Conservation (phyloP, 1,139 yeast genomes). For the Debaryomyces singareniensis region DNA sequence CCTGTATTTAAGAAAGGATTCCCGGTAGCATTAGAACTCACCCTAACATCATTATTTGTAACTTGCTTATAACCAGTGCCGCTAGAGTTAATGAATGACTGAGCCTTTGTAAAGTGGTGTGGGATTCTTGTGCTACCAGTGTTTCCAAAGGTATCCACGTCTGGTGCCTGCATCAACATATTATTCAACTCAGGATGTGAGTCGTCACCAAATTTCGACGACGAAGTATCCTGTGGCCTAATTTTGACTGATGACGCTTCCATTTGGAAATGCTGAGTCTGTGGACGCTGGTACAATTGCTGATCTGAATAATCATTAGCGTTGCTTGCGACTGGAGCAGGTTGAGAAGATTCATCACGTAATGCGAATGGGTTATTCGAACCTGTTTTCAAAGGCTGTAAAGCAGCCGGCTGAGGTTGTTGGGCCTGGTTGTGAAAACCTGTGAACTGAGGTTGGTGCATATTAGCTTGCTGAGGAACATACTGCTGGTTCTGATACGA, state of each 20-base stretch:
- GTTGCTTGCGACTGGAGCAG: conserved; percentile 16
- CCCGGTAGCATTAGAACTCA: conserved; percentile 42
- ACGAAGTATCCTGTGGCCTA: conserved; percentile 26
- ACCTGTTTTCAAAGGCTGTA: conserved; percentile 68
- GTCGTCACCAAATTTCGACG: conserved; percentile 44
- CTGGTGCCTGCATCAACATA: conserved; percentile 80
- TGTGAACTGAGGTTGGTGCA: conserved; percentile 29
- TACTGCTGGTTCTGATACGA: conserved; percentile 17
- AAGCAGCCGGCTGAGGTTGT: conserved; percentile 33
- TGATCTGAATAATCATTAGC: conserved; percentile 17
- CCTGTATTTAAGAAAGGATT: conserved; percentile 78
- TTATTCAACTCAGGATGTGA: conserved; percentile 66
- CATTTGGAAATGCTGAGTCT: background rate
- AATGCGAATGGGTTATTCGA: conserved; percentile 89
- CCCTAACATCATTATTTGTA: conserved; percentile 28
- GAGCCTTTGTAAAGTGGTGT: conserved; percentile 84
- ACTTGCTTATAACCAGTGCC: conserved; percentile 72
- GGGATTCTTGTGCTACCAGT: conserved; percentile 86
- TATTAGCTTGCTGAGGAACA: conserved; percentile 11
- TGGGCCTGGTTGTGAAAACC: conserved; percentile 30
- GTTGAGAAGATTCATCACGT: conserved; percentile 13
- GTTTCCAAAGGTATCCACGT: conserved; percentile 93
- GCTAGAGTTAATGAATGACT: conserved; percentile 75
- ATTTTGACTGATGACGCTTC: conserved; percentile 12
- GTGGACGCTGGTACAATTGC: conserved; percentile 10